Evolutionary conservation across 768 basidiomycete genomes (phyloP).

Genomic region (Tylopilus sp.): DNA sequence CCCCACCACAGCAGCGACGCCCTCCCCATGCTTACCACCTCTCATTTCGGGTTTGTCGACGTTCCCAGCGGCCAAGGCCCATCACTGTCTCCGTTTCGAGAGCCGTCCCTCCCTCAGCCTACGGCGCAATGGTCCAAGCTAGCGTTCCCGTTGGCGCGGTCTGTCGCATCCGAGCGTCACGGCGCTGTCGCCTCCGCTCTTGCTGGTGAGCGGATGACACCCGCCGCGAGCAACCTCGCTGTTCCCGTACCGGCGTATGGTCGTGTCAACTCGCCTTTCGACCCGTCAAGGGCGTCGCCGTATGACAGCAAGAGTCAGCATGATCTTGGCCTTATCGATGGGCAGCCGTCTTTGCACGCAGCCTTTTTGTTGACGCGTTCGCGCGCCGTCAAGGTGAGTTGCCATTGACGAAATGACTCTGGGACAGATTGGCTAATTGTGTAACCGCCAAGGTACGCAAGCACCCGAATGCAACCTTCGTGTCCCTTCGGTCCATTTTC

Average conservation of each 20-base stretch:
- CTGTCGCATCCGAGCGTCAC: constrained; percentile 3
- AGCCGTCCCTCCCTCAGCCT: constrained; percentile 4
- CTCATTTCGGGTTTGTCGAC: constrained; percentile 1
- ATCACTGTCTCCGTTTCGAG: constrained; percentile 5
- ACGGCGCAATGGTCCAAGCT: constrained; percentile 7
- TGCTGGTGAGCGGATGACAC: constrained; percentile 1
- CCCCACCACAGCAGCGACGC: constrained; percentile 4
- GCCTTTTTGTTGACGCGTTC: constrained; percentile 50
- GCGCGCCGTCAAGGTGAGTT: constrained; percentile 51
- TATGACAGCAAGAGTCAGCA: constrained; percentile 2
- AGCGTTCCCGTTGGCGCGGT: not conserved
- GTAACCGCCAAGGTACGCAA: constrained; percentile 24
- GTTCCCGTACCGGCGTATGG: not conserved
- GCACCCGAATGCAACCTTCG: constrained; percentile 17
- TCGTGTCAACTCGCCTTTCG: constrained; percentile 2
- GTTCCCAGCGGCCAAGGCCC: not conserved
- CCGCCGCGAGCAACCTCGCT: constrained; percentile 1
- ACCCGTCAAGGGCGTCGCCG: constrained; percentile 17
- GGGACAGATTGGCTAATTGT: not conserved
- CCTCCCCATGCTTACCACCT: constrained; percentile 20
- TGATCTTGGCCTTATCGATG: constrained; percentile 8
- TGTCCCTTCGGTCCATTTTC: constrained; percentile 26
- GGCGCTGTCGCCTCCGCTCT: constrained; percentile 1
- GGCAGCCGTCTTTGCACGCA: constrained; percentile 18
- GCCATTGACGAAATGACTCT: not conserved